These are phyloP conservation scores for Triticum turgidum DNA, from an alignment of 176 grass and related monocot species.

Conservation along the genomic window DNA sequence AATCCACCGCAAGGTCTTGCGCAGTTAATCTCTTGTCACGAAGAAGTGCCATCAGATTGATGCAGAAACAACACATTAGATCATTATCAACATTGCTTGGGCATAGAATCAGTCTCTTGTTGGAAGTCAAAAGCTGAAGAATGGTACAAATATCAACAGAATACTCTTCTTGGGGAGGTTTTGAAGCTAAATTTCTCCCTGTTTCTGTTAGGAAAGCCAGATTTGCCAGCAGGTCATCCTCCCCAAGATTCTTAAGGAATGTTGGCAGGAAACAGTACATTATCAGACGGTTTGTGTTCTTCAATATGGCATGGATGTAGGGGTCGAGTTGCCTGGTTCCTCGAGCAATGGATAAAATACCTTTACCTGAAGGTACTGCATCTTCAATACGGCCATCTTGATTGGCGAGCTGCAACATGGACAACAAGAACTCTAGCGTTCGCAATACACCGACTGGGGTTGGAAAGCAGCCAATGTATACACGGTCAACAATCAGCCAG, in stretches of 20 bases:
- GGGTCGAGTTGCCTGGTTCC: constrained; percentile 83
- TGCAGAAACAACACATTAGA: constrained; percentile 85
- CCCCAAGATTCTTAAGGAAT: constrained; percentile 83
- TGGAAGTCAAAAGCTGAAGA: constrained; percentile 88
- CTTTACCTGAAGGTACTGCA: constrained; percentile 77
- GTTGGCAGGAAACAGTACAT: constrained; percentile 98
- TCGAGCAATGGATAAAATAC: constrained; percentile 94
- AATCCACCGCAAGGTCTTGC: constrained; percentile 72
- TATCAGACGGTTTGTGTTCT: constrained; percentile 95
- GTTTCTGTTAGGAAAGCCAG: constrained; percentile 76
- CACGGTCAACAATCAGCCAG: constrained; percentile 92
- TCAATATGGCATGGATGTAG: constrained; percentile 95
- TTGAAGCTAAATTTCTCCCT: constrained; percentile 51
- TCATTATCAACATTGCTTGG: constrained; percentile 95
- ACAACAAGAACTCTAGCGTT: constrained; percentile 90
- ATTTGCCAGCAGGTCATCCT: constrained; percentile 79
- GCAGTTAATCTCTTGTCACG: constrained; percentile 80
- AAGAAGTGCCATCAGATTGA: constrained; percentile 90
- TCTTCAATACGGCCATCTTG: constrained; percentile 98
- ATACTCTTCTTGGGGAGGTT: constrained; percentile 63
- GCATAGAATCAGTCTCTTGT: constrained; percentile 90
- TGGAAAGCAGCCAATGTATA: constrained; percentile 95
- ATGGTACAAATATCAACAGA: constrained; percentile 85
- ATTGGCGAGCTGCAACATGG: constrained; percentile 96
- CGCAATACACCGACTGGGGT: constrained; percentile 80